Percentiles rank a stretch among this genome's conserved stretches.
phyloP scores from a whole-genome alignment of 495 filamentous ascomycete genomes.

The Hamigera avellanea region DNA sequence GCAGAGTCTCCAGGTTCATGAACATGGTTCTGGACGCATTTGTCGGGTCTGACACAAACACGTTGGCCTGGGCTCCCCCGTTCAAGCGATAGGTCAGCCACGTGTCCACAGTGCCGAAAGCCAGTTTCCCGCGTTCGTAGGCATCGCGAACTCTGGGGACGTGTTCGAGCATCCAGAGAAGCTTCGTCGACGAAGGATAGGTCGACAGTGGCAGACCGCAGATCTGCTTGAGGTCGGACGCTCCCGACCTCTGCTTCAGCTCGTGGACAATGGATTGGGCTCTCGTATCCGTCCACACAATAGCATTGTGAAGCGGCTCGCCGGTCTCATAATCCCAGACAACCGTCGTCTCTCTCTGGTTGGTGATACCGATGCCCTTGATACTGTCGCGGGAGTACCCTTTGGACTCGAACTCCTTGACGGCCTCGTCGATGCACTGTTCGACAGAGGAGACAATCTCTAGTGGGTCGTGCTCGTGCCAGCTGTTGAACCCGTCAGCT shows the following conservation, averaged over 20 bases:
- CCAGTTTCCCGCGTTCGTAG: slow-evolving; percentile 65
- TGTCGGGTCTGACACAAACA: slow-evolving; percentile 82
- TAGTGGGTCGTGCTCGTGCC: slow-evolving; percentile 85
- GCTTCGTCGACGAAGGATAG: slow-evolving; percentile 84
- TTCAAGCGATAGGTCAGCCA: slow-evolving; percentile 91
- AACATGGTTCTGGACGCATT: slow-evolving; percentile 97
- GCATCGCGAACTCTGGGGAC: slow-evolving; percentile 61
- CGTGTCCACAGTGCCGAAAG: slow-evolving; percentile 86
- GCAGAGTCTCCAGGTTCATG: slow-evolving; percentile 74
- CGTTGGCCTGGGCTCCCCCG: slow-evolving; percentile 53
- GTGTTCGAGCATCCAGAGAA: slow-evolving; percentile 74
- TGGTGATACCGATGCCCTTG: slow-evolving; percentile 82
- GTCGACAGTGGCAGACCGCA: slow-evolving; percentile 89
- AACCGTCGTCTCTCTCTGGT: slow-evolving; percentile 89
- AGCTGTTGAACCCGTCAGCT: slow-evolving; percentile 40
- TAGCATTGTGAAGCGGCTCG: slow-evolving; percentile 75
- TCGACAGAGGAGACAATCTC: slow-evolving; percentile 72
- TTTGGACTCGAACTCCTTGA: slow-evolving; percentile 51
- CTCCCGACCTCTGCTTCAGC: slow-evolving; percentile 51
- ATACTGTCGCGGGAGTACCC: slow-evolving; percentile 60
- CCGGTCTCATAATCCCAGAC: slow-evolving; percentile 86
- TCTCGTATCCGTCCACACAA: slow-evolving; percentile 92
- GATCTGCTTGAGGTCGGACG: slow-evolving; percentile 54
- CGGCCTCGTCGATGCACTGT: slow-evolving; percentile 70
- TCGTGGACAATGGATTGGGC: slow-evolving; percentile 67